Conservation (phyloP, 2,329 filamentous ascomycete genomes). For the Bipolaris gigantea region DNA sequence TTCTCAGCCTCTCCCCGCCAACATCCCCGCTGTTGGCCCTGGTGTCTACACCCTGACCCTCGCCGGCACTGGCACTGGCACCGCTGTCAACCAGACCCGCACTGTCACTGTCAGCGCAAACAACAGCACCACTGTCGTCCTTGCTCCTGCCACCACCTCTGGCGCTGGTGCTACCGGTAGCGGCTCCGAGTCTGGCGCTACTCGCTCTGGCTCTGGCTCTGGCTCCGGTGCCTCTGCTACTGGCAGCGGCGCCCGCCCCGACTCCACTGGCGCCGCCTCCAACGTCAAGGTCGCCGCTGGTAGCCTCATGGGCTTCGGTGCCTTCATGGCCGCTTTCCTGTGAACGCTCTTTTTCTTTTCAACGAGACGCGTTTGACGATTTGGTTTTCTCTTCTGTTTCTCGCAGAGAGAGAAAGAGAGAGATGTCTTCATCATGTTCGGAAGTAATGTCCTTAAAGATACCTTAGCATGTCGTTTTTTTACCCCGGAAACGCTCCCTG, state of each 20-base stretch:
- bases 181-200: constrained; percentile 14
- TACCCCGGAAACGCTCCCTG: neutral
- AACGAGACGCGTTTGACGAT: neutral
- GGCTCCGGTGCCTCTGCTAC: constrained; percentile 8
- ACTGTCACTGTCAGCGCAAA: constrained; percentile 39
- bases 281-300: constrained; percentile 38
- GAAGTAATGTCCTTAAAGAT: constrained; percentile 36
- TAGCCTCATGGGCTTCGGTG: constrained; percentile 40
- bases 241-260: constrained; percentile 13
- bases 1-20: constrained; percentile 30
- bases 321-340: constrained; percentile 43
- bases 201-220: constrained; percentile 4
- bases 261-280: constrained; percentile 30
- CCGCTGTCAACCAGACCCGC: constrained; percentile 33
- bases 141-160: constrained; percentile 17
- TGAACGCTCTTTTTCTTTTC: constrained; percentile 17
- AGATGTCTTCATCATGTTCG: constrained; percentile 2
- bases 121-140: constrained; percentile 39
- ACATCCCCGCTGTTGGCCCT: constrained; percentile 42
- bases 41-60: constrained; percentile 42
- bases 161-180: constrained; percentile 14
- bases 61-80: constrained; percentile 25
- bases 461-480: constrained; percentile 20
- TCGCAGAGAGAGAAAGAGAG: no score
- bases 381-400: neutral